Base-by-base conservation (phyloP, 768 basidiomycete species). In the Suillus variegatus region DNA sequence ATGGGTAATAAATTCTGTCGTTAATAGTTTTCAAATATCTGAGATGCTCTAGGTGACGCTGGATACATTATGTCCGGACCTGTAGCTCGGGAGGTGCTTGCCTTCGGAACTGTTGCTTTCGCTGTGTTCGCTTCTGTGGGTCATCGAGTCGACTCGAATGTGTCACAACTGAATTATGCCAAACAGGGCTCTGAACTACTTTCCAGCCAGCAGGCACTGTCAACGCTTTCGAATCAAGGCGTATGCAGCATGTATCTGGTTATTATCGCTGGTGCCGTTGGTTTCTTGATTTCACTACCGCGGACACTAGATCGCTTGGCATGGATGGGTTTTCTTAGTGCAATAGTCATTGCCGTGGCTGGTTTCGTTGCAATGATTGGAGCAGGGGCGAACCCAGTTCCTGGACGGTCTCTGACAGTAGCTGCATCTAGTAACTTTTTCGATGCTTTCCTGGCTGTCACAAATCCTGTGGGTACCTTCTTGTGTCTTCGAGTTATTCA, bases 191-290 rank as follows among this genome's bases (percentile, higher is more conserved):
- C 82, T 1, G 80, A 82, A 66, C 52, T 86, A 13, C 72, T 85
- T 2, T 83, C 84, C 9, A 85, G 85, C 6, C 85, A 86, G 67
- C 82, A 82, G 70, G 85, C 85, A 16, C 72, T 86, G 51, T 79
- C 83, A 1, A 75, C 75, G 2, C 76, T 86, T 12, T 85, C 83
- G 4, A 74, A 85, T 70, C 75, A 84, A 25, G 80, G 83, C 4
- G 70, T 86, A 7, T 86, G 85, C 64, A 72, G 81, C 16, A 80
- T 82, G 47, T 76, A 78, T 36, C 74, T 84, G 6, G 76, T 82
- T 16, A 70, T 82, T 7, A 85, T 87, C 25, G 84, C 85, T 68
- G 72, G 83, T 7, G 73, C 71, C 18, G 79, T 80, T 0, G 80
- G 80, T 6, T 75, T 85, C 46, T 18, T 82, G 12, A 63, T 84